These are phyloP conservation scores for Nicotiana sylvestris DNA, from an alignment of 257 asterid genomes.

Conservation along the genomic window DNA sequence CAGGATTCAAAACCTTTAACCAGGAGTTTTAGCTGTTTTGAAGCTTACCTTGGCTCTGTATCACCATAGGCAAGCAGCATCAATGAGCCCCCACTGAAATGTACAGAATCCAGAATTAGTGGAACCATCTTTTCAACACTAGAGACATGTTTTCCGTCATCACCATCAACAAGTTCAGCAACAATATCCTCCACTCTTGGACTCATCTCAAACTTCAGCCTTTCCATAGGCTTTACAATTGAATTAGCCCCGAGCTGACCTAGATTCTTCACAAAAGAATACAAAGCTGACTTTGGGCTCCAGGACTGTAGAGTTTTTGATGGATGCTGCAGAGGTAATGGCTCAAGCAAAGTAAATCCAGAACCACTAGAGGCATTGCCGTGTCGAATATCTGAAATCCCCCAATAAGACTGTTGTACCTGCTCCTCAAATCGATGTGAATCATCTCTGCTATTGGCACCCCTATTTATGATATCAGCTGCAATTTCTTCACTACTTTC, in stretches of 20 bases:
- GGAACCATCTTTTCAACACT: slow-evolving; percentile 64
- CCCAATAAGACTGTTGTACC: slow-evolving; percentile 33
- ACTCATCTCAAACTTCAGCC: slow-evolving; percentile 62
- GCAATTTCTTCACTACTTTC: slow-evolving; percentile 27
- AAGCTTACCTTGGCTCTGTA: slow-evolving; percentile 77
- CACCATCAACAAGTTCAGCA: slow-evolving; percentile 59
- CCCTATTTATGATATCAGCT: slow-evolving; percentile 25
- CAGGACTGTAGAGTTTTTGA: slow-evolving; percentile 27
- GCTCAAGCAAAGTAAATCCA: slow-evolving; percentile 26
- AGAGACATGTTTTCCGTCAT: slow-evolving; percentile 44
- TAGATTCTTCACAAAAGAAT: slow-evolving; percentile 34
- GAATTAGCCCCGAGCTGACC: slow-evolving; percentile 44
- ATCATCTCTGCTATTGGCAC: slow-evolving; percentile 30
- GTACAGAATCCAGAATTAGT: slow-evolving; percentile 74
- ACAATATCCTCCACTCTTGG: slow-evolving; percentile 58
- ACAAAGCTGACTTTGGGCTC: slow-evolving; percentile 33
- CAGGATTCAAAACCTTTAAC: background rate
- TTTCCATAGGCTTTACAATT: slow-evolving; percentile 44
- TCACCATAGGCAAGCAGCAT: slow-evolving; percentile 98
- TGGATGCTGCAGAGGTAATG: slow-evolving; percentile 33
- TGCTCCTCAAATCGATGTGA: slow-evolving; percentile 30
- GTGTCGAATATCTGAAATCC: slow-evolving; percentile 30
- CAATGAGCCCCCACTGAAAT: slow-evolving; percentile 73
- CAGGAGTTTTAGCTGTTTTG: slow-evolving; percentile 6
- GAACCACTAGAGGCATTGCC: slow-evolving; percentile 28